These are phyloP conservation scores for Plasmodium falciparum DNA, from an alignment of 169 alveolate genomes.

Conservation along the genomic window DNA sequence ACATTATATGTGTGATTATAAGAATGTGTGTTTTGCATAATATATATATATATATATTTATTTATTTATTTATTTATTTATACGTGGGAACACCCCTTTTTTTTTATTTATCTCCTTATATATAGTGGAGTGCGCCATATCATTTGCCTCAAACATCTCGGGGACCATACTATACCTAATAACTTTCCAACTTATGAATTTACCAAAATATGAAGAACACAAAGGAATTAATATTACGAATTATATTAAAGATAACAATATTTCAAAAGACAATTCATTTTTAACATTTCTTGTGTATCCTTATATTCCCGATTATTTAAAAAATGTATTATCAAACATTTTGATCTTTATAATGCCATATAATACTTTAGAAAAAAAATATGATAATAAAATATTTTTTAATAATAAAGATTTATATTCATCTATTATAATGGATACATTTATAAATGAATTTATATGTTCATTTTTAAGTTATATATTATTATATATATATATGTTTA, in stretches of 20 bases:
- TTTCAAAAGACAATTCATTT: slow-evolving; percentile 5
- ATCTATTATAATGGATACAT: slow-evolving; percentile 47
- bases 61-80: too few species aligned
- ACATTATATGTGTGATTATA: too few species aligned
- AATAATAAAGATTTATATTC: slow-evolving; percentile 26
- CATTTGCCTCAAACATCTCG: not conserved
- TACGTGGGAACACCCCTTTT: not conserved
- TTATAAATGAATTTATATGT: slow-evolving; percentile 31
- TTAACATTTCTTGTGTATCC: slow-evolving; percentile 30
- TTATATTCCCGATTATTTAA: slow-evolving; percentile 3
- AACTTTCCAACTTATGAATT: not conserved
- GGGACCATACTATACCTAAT: slow-evolving; percentile 25
- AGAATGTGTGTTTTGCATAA: too few species aligned
- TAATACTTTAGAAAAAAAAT: slow-evolving; percentile 1
- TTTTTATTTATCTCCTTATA: too few species aligned
- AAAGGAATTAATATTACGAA: slow-evolving; percentile 8
- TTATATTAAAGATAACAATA: slow-evolving; percentile 1
- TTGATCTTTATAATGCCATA: slow-evolving; percentile 18
- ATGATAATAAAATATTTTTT: slow-evolving; percentile 12
- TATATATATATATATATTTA: too few species aligned
- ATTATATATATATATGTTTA: slow-evolving; percentile 37
- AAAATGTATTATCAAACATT: not conserved
- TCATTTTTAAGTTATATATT: slow-evolving; percentile 40
- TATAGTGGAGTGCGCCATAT: slow-evolving; percentile 14
- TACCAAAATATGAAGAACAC: not conserved